phyloP scores from a whole-genome alignment of 1,139 yeast species.

The Petasospora rhodanensis region DNA sequence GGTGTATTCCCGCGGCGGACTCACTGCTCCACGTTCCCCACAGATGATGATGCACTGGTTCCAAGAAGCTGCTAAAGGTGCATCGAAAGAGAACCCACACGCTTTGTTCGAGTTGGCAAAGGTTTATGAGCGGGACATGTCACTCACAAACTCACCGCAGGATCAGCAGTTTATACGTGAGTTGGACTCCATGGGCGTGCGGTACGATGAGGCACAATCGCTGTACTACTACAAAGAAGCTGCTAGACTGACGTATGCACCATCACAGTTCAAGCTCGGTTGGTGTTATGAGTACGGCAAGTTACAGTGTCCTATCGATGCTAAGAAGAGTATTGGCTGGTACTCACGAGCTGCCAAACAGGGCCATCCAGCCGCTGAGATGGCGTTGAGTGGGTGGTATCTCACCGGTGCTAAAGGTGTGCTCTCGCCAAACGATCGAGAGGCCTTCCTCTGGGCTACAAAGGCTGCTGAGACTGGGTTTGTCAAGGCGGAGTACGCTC shows the following conservation, averaged over 20 bases:
- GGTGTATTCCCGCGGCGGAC: constrained; percentile 49
- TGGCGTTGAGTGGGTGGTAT: constrained; percentile 91
- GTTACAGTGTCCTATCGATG: constrained; percentile 58
- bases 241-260: constrained; percentile 68
- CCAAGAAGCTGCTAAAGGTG: constrained; percentile 45
- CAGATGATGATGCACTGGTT: constrained; percentile 52
- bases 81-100: constrained; percentile 43
- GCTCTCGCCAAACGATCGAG: constrained; percentile 65
- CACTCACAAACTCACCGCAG: constrained; percentile 30
- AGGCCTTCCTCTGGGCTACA: constrained; percentile 88
- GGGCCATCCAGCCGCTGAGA: constrained; percentile 82
- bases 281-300: constrained; percentile 85
- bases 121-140: constrained; percentile 62
- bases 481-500: constrained; percentile 77
- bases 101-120: constrained; percentile 65
- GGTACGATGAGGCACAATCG: constrained; percentile 51
- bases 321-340: constrained; percentile 84
- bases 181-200: constrained; percentile 24
- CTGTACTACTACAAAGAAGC: constrained; percentile 69
- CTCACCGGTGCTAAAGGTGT: constrained; percentile 75
- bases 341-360: constrained; percentile 69
- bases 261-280: constrained; percentile 85
- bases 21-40: constrained; percentile 39
- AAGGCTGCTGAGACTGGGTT: constrained; percentile 77
- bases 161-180: constrained; percentile 30